Evolutionary conservation across 2,329 filamentous ascomycete species (phyloP).

Genomic region (Aspergillus pseudoterreus): DNA sequence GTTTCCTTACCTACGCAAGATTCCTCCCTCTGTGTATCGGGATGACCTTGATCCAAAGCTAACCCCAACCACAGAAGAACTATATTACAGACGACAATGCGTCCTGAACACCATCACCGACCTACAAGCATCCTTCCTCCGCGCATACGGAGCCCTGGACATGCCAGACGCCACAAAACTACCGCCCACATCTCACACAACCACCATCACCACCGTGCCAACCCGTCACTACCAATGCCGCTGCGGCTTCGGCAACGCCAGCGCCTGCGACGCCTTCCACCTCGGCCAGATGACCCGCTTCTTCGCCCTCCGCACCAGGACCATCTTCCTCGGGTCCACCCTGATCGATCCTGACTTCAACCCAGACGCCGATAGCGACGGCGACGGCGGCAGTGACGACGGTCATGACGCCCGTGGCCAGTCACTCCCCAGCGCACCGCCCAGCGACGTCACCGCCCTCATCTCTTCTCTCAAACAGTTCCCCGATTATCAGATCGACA

Average conservation of each 20-base stretch:
- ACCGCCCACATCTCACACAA: slow-evolving; percentile 6
- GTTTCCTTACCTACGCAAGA: too few relatives aligned
- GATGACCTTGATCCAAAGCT: neutral
- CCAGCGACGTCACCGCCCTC: slow-evolving; percentile 30
- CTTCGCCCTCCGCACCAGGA: slow-evolving; percentile 39
- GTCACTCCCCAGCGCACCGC: slow-evolving; percentile 5
- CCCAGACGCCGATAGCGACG: slow-evolving; percentile 14
- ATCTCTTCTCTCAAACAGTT: slow-evolving; percentile 38
- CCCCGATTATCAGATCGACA: slow-evolving; percentile 43
- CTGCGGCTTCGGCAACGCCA: slow-evolving; percentile 39
- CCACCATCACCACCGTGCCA: slow-evolving; percentile 17
- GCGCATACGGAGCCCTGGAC: slow-evolving; percentile 38
- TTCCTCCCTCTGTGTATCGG: neutral
- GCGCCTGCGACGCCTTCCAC: slow-evolving; percentile 43
- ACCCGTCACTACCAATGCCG: slow-evolving; percentile 37
- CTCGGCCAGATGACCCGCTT: slow-evolving; percentile 44
- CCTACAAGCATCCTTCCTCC: slow-evolving; percentile 40
- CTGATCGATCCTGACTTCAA: slow-evolving; percentile 33
- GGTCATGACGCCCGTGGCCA: neutral
- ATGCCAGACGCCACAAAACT: slow-evolving; percentile 16
- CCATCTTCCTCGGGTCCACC: slow-evolving; percentile 39
- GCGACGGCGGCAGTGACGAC: neutral
- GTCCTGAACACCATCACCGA: slow-evolving; percentile 42
- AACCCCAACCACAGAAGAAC: slow-evolving; percentile 32
- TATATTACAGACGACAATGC: slow-evolving; percentile 39